These are phyloP conservation scores for Dipodascus albidus DNA, from an alignment of 805 yeast genomes.

Conservation along the genomic window DNA sequence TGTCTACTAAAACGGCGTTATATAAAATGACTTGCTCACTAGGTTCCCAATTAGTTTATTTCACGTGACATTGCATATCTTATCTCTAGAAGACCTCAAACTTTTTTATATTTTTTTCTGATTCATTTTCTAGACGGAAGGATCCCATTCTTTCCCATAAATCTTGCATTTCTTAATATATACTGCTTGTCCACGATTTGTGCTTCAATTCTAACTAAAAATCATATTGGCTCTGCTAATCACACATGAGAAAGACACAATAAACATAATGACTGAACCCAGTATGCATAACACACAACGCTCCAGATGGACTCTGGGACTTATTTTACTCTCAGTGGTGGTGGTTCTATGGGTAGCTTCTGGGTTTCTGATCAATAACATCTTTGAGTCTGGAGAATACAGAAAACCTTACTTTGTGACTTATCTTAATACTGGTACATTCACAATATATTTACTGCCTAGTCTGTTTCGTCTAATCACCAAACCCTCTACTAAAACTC, in stretches of 20 bases:
- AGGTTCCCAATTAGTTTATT: neutral
- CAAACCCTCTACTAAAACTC: neutral
- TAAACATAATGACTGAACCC: neutral
- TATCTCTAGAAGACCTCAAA: neutral
- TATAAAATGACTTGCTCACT: no score
- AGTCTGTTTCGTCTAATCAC: neutral
- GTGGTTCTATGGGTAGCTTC: conserved; percentile 86
- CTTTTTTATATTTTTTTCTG: neutral
- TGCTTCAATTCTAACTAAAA: no score
- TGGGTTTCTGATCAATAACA: conserved; percentile 69
- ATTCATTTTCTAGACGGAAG: neutral
- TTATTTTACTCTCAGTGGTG: conserved; percentile 60
- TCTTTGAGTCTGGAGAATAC: conserved; percentile 55
- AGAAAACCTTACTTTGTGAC: conserved; percentile 89
- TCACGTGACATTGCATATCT: neutral
- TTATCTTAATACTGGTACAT: conserved; percentile 80
- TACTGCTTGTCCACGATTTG: no score
- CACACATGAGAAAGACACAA: no score
- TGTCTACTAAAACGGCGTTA: no score
- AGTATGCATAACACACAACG: neutral
- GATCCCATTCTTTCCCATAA: no score
- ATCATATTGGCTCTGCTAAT: no score
- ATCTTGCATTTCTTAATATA: no score
- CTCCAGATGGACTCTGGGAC: conserved; percentile 62
- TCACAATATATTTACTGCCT: conserved; percentile 52